Evolutionary conservation across 139 green algal species (phyloP), one percentile per base, ranked within the genome.

Genomic region (Picochlorum sp.): DNA sequence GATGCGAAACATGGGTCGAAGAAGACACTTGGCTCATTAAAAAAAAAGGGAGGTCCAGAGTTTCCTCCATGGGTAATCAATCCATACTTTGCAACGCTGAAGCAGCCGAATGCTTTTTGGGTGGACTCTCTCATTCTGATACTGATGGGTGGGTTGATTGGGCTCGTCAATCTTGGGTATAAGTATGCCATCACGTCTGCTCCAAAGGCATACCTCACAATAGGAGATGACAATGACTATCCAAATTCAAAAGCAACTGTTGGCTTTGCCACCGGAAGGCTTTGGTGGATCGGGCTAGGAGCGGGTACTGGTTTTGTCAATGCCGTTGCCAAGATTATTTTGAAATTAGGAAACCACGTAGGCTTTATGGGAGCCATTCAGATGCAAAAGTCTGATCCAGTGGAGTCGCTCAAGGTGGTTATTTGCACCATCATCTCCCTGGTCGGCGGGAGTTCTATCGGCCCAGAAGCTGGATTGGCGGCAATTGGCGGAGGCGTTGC

Each of bases 211-310:
- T 59, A 18, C 13, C 21, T 37, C 7, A 28, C 20, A 18, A 21
- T 21, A 1, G 51, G 23, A 15, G 51, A 21, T 9, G 23, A 59
- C 23, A 21, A 28, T 59, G 51, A 21, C n/a, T 59, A 37, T 59
- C 51, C 51, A 59, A 30, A 59, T 30, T 18, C 13, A 9, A 28
- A 28, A 28, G 20, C 21, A 34, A 59, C 51, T 28, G 20, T 59
- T 28, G 20, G 21, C 13, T 59, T 28, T 28, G 51, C 51, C 15
- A 21, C n/a, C 0, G 51, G 51, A 15, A 59, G 23, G 51, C 13
- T 59, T 20, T 59, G 51, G 51, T 59, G 51, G 51, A 59, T 59
- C 23, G 51, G n/a, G 10, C 6, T 59, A 5, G 51, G 51, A 59
- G 51, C 51, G 3, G 51, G 8, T 30, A 59, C 51, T 41, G 51